Base-by-base conservation (phyloP, 2,329 filamentous ascomycete species). In the Exophiala spinifera region DNA sequence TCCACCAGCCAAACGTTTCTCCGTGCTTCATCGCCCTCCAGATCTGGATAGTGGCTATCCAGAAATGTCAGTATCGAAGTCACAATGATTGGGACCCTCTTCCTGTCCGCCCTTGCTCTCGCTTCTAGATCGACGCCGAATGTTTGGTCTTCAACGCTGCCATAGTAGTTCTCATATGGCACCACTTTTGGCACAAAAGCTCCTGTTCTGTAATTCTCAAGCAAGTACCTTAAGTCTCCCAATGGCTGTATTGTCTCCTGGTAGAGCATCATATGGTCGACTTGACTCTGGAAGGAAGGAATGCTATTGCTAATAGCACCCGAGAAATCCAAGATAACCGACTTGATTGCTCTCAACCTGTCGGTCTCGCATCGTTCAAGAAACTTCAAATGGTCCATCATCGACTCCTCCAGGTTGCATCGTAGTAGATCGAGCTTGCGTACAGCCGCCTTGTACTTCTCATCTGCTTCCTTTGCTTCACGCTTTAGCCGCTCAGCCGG, bases 141-240 rank as follows among this genome's bases (percentile, higher is more conserved):
- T 0, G 90, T 96, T 79, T 97, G 91, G 68, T 96, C 91, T 70
- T 96, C 94, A 20, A 96, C 91, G 62, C 89, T 91, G 72, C 96
- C 96, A 77, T 99, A 99, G 75, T 99, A 99, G 71, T 97, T 99
- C 74, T 99, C 94, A 72, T 99, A 99, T 3, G 90, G 87, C 44
- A 91, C 85, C 23, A 97, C 92, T 66, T 84, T 91, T 7, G 94
- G 94, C 48, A 90, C 83, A 69, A 95, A 99, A 62, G 86, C 89
- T 60, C 94, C 94, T 5, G 94, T 99, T 60, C 91, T 87, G 74
- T 99, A 99, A 69, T 92, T 99, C 75, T 99, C 94, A 43, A 99
- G 79, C 56, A 99, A 81, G 70, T 97, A 99, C 60, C 94, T 83
- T 63, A 99, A 76, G 71, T 99, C 94, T 36, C 89, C 88, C 45